Evolutionary conservation across 345 rosid species (phyloP).

Genomic region (Populus simonii): DNA sequence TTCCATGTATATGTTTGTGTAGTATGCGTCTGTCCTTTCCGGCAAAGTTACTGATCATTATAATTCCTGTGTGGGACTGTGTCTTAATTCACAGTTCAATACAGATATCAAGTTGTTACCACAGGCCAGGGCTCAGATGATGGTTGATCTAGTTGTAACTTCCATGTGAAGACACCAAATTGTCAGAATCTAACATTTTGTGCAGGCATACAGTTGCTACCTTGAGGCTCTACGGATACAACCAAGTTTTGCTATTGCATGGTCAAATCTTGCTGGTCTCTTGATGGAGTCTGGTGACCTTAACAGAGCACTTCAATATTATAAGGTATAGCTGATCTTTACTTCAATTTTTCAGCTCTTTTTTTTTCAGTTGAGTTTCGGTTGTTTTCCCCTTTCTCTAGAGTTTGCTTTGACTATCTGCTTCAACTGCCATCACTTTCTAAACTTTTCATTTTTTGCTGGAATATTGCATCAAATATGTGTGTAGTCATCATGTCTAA

Average conservation of each 20-base stretch:
- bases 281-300: constrained; percentile 98
- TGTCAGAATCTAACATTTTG: constrained; percentile 73
- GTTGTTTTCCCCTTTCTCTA: not conserved
- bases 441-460: not conserved
- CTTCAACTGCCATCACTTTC: not conserved
- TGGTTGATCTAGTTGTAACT: constrained; percentile 76
- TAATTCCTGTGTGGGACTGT: constrained; percentile 66
- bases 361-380: not conserved
- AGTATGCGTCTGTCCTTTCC: constrained; percentile 31
- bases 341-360: not conserved
- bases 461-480: not conserved
- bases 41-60: constrained; percentile 56
- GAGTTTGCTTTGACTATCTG: not conserved
- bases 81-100: constrained; percentile 57
- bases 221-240: constrained; percentile 93
- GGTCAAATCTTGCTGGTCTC: constrained; percentile 99
- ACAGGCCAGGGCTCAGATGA: constrained; percentile 75
- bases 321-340: constrained; percentile 55
- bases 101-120: constrained; percentile 65
- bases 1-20: constrained; percentile 15
- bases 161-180: constrained; percentile 64
- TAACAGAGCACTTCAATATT: constrained; percentile 87
- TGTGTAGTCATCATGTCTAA: not conserved
- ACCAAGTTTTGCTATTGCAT: constrained; percentile 96
- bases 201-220: constrained; percentile 99